These are phyloP conservation scores for Clausena lansium DNA, from an alignment of 345 rosid species.

Conservation along the genomic window DNA sequence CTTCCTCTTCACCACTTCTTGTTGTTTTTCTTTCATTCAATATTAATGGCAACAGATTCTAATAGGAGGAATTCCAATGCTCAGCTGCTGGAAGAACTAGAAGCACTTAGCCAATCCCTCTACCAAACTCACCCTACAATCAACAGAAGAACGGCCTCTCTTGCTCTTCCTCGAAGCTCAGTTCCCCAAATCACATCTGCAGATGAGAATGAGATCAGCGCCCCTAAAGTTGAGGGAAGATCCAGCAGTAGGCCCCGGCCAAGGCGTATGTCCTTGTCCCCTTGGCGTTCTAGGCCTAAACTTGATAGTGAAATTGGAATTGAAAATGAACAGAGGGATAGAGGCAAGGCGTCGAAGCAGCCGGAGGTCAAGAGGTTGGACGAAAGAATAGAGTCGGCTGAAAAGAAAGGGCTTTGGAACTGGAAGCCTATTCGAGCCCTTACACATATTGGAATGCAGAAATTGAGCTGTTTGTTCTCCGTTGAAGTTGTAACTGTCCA, in stretches of 20 bases:
- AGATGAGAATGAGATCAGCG: slow-evolving; percentile 46
- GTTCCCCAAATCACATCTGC: slow-evolving; percentile 35
- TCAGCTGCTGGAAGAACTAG: slow-evolving; percentile 81
- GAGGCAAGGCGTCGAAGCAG: slow-evolving; percentile 7
- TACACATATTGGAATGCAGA: slow-evolving; percentile 80
- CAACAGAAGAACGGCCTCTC: slow-evolving; percentile 64
- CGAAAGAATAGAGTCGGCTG: slow-evolving; percentile 31
- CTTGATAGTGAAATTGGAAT: slow-evolving; percentile 45
- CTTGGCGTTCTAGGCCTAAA: slow-evolving; percentile 81
- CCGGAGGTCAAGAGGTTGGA: slow-evolving; percentile 30
- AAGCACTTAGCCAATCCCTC: slow-evolving; percentile 72
- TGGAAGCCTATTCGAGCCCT: slow-evolving; percentile 95
- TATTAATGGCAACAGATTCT: slow-evolving; percentile 47
- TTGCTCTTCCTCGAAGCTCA: slow-evolving; percentile 75
- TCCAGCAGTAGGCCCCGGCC: slow-evolving; percentile 34
- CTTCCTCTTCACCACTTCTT: background rate
- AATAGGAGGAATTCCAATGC: slow-evolving; percentile 63
- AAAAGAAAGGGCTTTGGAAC: slow-evolving; percentile 79
- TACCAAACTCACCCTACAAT: slow-evolving; percentile 58
- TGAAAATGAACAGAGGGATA: slow-evolving; percentile 28
- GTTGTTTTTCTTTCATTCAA: background rate
- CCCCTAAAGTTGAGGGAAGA: slow-evolving; percentile 27
- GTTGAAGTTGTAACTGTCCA: slow-evolving; percentile 83
- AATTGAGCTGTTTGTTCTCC: slow-evolving; percentile 80
- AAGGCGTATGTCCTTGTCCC: slow-evolving; percentile 84